These are phyloP conservation scores for Ramaria sp. DNA, from an alignment of 768 basidiomycete species.

Conservation along the genomic window DNA sequence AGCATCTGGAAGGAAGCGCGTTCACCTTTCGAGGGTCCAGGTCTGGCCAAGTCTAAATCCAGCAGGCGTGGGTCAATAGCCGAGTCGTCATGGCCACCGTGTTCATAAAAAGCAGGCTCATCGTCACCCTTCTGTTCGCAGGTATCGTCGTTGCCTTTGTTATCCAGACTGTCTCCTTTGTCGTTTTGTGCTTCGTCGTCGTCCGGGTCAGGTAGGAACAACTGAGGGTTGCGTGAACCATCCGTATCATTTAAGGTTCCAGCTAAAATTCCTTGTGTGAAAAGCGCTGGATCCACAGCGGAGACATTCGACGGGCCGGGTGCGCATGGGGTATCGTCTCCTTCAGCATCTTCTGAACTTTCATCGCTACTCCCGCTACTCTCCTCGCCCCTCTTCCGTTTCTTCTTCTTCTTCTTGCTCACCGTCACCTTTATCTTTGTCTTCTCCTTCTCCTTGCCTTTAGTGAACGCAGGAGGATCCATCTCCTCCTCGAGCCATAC, in stretches of 20 bases:
- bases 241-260: constrained; percentile 28
- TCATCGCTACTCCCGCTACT: constrained; percentile 15
- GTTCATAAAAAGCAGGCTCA: neutral
- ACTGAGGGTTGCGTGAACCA: constrained; percentile 20
- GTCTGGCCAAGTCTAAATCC: constrained; percentile 12
- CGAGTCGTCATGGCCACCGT: neutral
- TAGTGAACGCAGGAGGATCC: constrained; percentile 84
- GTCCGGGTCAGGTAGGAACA: constrained; percentile 34
- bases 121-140: neutral
- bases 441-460: constrained; percentile 55
- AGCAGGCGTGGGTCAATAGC: constrained; percentile 15
- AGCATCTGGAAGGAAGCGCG: constrained; percentile 11
- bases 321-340: constrained; percentile 7
- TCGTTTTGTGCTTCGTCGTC: constrained; percentile 23
- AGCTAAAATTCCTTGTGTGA: constrained; percentile 58
- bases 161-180: constrained; percentile 21
- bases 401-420: constrained; percentile 37
- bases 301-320: constrained; percentile 18
- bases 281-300: constrained; percentile 44
- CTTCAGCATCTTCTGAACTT: constrained; percentile 11
- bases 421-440: constrained; percentile 2
- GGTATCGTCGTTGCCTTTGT: constrained; percentile 15
- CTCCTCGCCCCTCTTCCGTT: constrained; percentile 23
- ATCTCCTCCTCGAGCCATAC: constrained; percentile 88
- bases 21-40: constrained; percentile 6